Base-by-base conservation (phyloP, 805 yeast species). In the Cyberlindnera sargentensis region DNA sequence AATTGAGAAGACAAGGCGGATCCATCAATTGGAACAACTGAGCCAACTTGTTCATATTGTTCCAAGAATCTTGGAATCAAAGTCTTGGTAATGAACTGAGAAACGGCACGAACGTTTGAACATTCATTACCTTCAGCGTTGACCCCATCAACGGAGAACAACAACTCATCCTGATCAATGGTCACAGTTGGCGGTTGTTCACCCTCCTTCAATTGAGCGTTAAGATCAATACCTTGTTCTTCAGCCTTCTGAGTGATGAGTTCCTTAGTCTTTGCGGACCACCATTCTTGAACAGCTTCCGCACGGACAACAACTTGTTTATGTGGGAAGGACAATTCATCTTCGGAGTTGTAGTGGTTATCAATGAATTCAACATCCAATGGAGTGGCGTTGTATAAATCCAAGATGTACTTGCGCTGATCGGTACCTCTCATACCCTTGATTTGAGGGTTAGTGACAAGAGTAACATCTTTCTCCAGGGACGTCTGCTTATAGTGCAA, bases 281-380 rank as follows among this genome's bases (percentile, higher is more conserved):
- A 87, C 96, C 96, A 91, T 54, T 81, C 86, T 52, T 82, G 91
- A 39, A 91, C 78, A 15, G 96, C 93, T 66, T 91, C 98, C 50
- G 80, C 80, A 66, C 98, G 81, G 37, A 91, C 57, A 26, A 84
- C 75, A 10, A 84, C 72, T 64, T 88, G 86, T 50, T 78, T 76
- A 59, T 88, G 96, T 15, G 96, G 96, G 60, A 89, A 90, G 4
- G 67, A 63, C 32, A 57, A 56, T n/a, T 62, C 71, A 5, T 61
- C 48, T 3, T 62, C 66, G 11, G 65, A 62, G 48, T 70, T 73
- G 51, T 51, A 76, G 58, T 80, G 56, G n/a, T 67, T 63, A 45
- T 83, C 90, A 43, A 78, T 73, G 58, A 90, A 90, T 46, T 73
- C 77, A 45, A 89, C 72, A 65, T 91, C 99, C 41, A 84, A 68